phyloP scores from a whole-genome alignment of 352 stramenopile genomes.

The Blastocystis sp. region DNA sequence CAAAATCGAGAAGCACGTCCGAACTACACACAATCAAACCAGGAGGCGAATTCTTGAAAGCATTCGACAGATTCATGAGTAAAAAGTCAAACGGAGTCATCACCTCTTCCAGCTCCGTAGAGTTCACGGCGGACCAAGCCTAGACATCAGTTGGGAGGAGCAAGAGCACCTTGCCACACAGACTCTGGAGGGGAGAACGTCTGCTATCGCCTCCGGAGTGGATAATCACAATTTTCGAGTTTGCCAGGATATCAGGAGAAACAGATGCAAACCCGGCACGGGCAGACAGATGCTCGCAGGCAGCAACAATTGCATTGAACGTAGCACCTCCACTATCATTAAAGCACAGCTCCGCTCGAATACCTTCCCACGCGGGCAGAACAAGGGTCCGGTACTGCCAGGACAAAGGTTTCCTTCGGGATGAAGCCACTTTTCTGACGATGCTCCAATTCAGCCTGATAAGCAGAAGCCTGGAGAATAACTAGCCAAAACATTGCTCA shows the following conservation, averaged over 20 bases:
- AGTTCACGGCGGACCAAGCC: conserved; percentile 58
- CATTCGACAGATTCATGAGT: conserved; percentile 22
- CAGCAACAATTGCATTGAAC: conserved; percentile 62
- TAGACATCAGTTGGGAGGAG: background rate
- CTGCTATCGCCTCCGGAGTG: conserved; percentile 61
- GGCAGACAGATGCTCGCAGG: conserved; percentile 54
- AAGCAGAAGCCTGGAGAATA: conserved; percentile 15
- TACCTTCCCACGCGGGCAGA: conserved; percentile 60
- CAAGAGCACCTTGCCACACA: conserved; percentile 53
- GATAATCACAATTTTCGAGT: conserved; percentile 62
- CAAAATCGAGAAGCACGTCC: conserved; percentile 59
- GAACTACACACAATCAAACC: conserved; percentile 58
- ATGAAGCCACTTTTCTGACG: conserved; percentile 61
- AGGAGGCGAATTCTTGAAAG: conserved; percentile 17
- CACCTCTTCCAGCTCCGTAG: conserved; percentile 9
- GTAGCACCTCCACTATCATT: conserved; percentile 57
- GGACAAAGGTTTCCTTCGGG: conserved; percentile 57
- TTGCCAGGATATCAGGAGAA: conserved; percentile 52
- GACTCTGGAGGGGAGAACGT: conserved; percentile 52
- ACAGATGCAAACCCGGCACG: conserved; percentile 56
- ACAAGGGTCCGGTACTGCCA: conserved; percentile 57
- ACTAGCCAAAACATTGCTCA: background rate
- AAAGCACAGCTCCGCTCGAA: background rate
- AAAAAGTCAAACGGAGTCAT: conserved; percentile 62
- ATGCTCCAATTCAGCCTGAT: conserved; percentile 57